Conservation (phyloP, 2,329 filamentous ascomycete species). For the Fusarium burgessii region DNA sequence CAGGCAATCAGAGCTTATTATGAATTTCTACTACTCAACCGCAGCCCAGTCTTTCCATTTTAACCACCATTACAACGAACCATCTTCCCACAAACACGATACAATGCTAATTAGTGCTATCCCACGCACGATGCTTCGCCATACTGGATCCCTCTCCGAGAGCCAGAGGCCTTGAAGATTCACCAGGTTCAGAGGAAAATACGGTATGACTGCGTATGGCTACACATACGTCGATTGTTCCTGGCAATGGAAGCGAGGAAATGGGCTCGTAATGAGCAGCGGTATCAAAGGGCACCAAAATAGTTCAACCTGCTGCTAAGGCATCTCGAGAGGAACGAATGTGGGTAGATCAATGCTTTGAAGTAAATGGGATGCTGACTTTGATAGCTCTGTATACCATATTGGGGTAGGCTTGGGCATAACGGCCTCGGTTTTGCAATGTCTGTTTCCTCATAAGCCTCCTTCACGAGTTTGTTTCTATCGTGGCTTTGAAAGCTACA, state of each 20-base stretch:
- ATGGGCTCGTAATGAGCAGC: too few species aligned
- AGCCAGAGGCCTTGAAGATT: not conserved
- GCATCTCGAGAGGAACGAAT: not conserved
- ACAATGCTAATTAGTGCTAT: not conserved
- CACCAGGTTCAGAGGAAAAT: not conserved
- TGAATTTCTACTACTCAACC: not conserved
- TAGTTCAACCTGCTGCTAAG: rapidly evolving
- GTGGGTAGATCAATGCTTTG: not conserved
- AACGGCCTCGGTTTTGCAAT: rapidly evolving
- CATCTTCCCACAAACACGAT: rapidly evolving
- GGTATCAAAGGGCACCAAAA: rapidly evolving
- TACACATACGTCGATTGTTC: too few species aligned
- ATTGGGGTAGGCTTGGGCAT: rapidly evolving
- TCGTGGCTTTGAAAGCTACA: too few species aligned
- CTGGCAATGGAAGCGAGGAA: too few species aligned
- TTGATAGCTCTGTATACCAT: rapidly evolving
- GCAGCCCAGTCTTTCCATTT: too few species aligned
- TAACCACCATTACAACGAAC: too few species aligned
- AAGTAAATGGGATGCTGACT: too few species aligned
- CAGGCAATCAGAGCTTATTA: not conserved
- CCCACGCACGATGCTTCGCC: not conserved
- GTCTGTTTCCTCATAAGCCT: not conserved
- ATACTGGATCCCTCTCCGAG: not conserved
- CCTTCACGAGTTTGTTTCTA: not conserved
- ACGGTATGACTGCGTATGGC: too few species aligned